Conservation (phyloP, 164 flowering plant genomes). For the Macadamia tetraphylla region DNA sequence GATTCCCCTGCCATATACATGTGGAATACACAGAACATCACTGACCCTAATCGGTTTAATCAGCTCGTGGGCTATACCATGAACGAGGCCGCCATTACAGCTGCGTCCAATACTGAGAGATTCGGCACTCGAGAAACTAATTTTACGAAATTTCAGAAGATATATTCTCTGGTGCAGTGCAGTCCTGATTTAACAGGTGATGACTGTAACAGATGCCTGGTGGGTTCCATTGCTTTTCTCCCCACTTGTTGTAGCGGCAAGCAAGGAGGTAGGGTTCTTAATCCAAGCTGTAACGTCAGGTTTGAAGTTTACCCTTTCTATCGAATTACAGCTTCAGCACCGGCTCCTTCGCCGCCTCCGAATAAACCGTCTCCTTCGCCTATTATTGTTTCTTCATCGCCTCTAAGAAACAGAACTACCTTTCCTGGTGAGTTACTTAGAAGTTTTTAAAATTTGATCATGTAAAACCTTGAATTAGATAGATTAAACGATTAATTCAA, state of each 20-base stretch:
- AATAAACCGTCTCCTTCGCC: too few species aligned
- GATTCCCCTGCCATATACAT: not conserved
- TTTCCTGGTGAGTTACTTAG: not conserved
- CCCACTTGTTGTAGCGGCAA: not conserved
- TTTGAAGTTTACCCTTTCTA: constrained; percentile 3
- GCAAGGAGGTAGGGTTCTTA: constrained; percentile 1
- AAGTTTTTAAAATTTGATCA: too few species aligned
- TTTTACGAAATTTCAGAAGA: not conserved
- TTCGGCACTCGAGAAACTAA: not conserved
- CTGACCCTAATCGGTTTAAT: too few species aligned
- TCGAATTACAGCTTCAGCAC: not conserved
- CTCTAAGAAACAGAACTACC: not conserved
- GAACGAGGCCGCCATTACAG: not conserved
- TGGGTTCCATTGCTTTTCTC: not conserved
- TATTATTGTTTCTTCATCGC: not conserved
- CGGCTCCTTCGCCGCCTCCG: not conserved
- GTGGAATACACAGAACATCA: not conserved
- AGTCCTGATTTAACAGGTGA: constrained; percentile 9
- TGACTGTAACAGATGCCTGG: constrained; percentile 5
- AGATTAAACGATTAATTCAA: too few species aligned
- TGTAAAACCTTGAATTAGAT: too few species aligned
- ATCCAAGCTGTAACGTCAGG: constrained; percentile 7
- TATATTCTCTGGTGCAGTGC: constrained; percentile 17
- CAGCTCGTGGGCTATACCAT: not conserved
- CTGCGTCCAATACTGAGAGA: not conserved